Percentiles rank a stretch among this genome's conserved stretches.
These are phyloP conservation scores for Penicillium janthinellum DNA, from an alignment of 2,329 filamentous ascomycete species.

Conservation along the genomic window DNA sequence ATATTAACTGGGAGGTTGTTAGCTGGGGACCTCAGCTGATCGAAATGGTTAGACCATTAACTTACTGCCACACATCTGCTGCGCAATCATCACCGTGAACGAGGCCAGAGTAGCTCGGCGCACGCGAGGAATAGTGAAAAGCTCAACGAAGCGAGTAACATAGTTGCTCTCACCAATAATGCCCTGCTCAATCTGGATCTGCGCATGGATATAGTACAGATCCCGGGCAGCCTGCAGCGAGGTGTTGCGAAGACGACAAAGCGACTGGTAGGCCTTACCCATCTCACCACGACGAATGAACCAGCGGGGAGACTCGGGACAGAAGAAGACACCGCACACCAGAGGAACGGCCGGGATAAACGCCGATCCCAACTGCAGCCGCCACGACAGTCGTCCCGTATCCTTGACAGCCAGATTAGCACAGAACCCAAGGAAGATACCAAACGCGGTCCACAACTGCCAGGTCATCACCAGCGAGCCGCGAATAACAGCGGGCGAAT, in stretches of 20 bases:
- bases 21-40: neutral
- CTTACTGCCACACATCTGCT: conserved; percentile 65
- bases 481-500: conserved; percentile 56
- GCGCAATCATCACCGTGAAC: conserved; percentile 77
- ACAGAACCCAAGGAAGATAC: conserved; percentile 67
- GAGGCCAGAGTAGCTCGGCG: conserved; percentile 71
- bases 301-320: conserved; percentile 68
- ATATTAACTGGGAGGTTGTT: conserved; percentile 57
- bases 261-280: conserved; percentile 60
- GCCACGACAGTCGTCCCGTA: conserved; percentile 62
- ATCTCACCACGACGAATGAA: conserved; percentile 68
- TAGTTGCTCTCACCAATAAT: conserved; percentile 56
- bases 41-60: neutral
- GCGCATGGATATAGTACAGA: conserved; percentile 50
- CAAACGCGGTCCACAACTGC: conserved; percentile 59
- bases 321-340: conserved; percentile 60
- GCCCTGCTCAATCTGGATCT: conserved; percentile 51
- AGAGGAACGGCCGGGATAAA: conserved; percentile 67
- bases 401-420: conserved; percentile 67
- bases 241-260: conserved; percentile 60
- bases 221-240: conserved; percentile 64
- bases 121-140: conserved; percentile 53
- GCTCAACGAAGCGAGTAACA: conserved; percentile 58
- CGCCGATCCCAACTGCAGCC: conserved; percentile 65
- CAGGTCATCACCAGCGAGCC: conserved; percentile 60